Conservation (phyloP, 139 green algal species). For the Tetradesmus obliquus region DNA sequence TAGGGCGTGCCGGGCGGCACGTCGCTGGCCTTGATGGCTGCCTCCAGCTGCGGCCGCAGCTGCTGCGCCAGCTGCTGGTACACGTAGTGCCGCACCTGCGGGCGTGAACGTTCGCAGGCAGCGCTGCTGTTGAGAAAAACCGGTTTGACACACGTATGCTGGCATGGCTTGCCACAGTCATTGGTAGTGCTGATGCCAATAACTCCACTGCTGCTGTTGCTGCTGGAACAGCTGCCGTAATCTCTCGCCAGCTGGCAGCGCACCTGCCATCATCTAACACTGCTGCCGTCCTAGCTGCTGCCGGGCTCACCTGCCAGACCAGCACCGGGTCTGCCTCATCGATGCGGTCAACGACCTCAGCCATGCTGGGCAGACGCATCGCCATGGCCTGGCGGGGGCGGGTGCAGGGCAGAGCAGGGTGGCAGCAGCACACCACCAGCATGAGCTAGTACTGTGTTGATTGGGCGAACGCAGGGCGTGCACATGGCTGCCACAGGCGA, state of each 20-base stretch:
- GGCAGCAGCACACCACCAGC: neutral
- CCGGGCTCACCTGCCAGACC: slow-evolving; percentile 67
- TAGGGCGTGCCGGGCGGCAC: slow-evolving; percentile 53
- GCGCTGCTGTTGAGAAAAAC: neutral
- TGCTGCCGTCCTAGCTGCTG: neutral
- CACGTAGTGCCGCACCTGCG: slow-evolving; percentile 81
- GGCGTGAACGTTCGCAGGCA: neutral
- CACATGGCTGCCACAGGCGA: no score
- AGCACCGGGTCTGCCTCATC: slow-evolving; percentile 78
- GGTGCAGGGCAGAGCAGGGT: neutral
- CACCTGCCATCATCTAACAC: neutral
- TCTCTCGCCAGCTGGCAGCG: neutral
- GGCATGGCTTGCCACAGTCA: neutral
- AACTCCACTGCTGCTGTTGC: neutral
- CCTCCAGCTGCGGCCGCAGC: slow-evolving; percentile 83
- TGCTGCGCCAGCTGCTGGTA: slow-evolving; percentile 74
- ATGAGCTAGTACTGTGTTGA: no score
- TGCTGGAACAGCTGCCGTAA: neutral
- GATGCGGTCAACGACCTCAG: slow-evolving; percentile 82
- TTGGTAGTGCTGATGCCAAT: neutral
- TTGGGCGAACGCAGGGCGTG: no score
- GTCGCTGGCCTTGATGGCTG: slow-evolving; percentile 75
- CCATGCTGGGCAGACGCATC: slow-evolving; percentile 63
- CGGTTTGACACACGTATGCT: neutral
- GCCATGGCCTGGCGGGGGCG: slow-evolving; percentile 34